These are phyloP conservation scores for Dioscorea zingiberensis DNA, from an alignment of 106 monocot genomes.

Conservation along the genomic window DNA sequence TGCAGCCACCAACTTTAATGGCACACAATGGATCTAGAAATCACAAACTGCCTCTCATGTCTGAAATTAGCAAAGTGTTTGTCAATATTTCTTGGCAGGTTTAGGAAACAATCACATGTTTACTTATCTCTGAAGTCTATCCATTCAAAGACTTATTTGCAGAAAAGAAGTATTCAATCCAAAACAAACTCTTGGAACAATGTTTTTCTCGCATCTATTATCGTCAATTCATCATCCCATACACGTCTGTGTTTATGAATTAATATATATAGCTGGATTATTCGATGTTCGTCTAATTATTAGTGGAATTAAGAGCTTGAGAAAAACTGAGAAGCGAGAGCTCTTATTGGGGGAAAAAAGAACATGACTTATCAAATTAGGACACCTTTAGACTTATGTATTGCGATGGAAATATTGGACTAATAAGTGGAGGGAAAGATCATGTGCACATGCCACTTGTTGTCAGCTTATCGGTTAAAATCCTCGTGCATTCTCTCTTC, in stretches of 20 bases:
- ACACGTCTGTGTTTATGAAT: too few species aligned
- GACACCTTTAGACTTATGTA: background rate
- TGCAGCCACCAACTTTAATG: too few species aligned
- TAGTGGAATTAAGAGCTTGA: too few species aligned
- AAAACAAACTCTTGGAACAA: background rate
- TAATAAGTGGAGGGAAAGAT: constrained; percentile 1
- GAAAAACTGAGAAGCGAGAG: background rate
- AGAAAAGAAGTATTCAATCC: background rate
- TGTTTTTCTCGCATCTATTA: background rate
- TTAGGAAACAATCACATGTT: background rate
- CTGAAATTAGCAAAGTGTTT: background rate
- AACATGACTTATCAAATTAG: background rate
- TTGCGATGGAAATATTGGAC: background rate
- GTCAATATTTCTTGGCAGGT: background rate
- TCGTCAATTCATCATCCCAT: background rate
- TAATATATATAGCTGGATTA: too few species aligned
- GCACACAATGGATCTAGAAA: background rate
- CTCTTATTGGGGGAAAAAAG: background rate
- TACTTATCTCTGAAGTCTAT: background rate
- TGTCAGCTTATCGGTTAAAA: background rate
- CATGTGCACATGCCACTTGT: background rate
- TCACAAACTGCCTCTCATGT: background rate
- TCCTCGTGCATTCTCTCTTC: background rate
- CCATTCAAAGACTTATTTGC: too few species aligned
- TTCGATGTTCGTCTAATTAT: too few species aligned